Evolutionary conservation across 1,139 yeast species (phyloP).

Genomic region (Nadsonia starkeyi-henricii): DNA sequence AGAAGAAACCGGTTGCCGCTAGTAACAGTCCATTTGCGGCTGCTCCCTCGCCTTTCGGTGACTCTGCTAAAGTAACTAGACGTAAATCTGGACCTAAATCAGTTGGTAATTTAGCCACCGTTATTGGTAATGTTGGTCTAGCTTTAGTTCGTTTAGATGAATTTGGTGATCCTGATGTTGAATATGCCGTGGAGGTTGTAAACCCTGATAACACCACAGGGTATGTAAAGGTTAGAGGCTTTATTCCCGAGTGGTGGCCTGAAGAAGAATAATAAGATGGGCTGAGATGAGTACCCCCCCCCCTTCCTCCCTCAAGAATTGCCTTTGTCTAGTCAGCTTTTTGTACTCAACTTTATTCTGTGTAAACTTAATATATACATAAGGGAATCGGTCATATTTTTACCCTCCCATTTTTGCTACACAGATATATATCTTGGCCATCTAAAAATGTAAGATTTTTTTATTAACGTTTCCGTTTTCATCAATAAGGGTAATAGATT

Average conservation of each 20-base stretch:
- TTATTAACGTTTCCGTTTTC: not conserved
- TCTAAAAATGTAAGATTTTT: not conserved
- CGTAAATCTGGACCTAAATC: not conserved
- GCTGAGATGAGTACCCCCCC: no score
- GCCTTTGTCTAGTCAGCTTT: no score
- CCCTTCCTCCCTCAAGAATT: no score
- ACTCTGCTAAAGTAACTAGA: conserved; percentile 2
- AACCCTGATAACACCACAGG: conserved; percentile 15
- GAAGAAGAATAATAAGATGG: conserved; percentile 22
- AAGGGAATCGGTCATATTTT: no score
- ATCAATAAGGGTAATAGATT: not conserved
- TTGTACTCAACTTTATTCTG: no score
- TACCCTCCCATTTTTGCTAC: no score
- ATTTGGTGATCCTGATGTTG: conserved; percentile 24
- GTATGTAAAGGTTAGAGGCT: conserved; percentile 33
- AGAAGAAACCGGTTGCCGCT: conserved; percentile 3
- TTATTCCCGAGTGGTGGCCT: conserved; percentile 61
- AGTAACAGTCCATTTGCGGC: conserved; percentile 3
- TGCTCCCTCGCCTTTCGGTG: conserved; percentile 9
- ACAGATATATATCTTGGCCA: no score
- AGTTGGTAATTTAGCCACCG: conserved; percentile 14
- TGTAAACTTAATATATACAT: no score
- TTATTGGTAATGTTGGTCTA: conserved; percentile 51
- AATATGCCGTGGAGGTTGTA: conserved; percentile 21
- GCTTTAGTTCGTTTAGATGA: conserved; percentile 41